phyloP scores from a whole-genome alignment of 2,329 filamentous ascomycete genomes.

The Paecilomyces dactylethromorphus region DNA sequence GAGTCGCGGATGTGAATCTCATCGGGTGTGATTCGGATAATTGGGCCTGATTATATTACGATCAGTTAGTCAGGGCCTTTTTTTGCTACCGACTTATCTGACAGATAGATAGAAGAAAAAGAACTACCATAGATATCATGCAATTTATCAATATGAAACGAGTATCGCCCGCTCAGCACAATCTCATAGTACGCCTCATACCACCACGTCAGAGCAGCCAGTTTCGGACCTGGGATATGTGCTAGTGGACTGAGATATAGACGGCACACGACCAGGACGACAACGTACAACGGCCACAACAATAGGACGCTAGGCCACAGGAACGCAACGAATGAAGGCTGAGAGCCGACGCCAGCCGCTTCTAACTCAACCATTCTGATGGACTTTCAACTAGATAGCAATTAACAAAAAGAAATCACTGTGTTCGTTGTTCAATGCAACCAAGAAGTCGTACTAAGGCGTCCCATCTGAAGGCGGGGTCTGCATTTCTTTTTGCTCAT shows the following conservation, averaged over 20 bases:
- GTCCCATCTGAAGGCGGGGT: not conserved
- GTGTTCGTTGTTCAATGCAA: not conserved
- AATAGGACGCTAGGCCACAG: constrained; percentile 1
- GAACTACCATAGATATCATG: constrained; percentile 17
- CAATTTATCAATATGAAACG: constrained; percentile 10
- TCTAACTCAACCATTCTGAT: not conserved
- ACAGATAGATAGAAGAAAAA: not conserved
- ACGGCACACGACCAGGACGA: not conserved
- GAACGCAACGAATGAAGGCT: not conserved
- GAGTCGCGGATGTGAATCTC: constrained; percentile 7
- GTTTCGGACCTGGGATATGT: constrained; percentile 19
- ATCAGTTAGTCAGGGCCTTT: not conserved
- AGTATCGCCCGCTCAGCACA: constrained; percentile 12
- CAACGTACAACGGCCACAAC: constrained; percentile 1
- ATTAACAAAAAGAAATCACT: not conserved
- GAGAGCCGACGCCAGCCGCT: not conserved
- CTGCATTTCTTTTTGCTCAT: not conserved
- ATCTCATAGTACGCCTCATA: constrained; percentile 19
- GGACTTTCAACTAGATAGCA: not conserved
- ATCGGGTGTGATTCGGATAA: constrained; percentile 13
- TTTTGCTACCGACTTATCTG: not conserved
- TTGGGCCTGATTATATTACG: constrained; percentile 9
- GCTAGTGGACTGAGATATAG: constrained; percentile 19
- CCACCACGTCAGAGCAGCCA: constrained; percentile 7
- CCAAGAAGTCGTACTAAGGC: not conserved